Evolutionary conservation across 495 filamentous ascomycete species (phyloP), one percentile per base, ranked within the genome.

Genomic region (Tuber microsphaerosporum): DNA sequence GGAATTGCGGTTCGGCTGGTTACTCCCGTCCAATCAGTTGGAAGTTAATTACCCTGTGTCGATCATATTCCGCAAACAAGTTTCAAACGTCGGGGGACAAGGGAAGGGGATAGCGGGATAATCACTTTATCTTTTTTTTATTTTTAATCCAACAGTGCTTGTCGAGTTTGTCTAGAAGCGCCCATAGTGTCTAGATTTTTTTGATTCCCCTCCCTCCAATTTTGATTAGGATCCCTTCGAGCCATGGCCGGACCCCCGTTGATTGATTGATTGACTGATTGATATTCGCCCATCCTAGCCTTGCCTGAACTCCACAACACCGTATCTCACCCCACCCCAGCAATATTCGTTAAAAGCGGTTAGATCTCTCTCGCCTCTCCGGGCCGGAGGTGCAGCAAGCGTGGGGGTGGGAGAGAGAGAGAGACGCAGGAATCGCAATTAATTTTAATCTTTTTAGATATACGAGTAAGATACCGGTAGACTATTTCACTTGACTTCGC

Each of bases 371-470:
- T 31, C 51, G n/a, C 51, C 51, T 61, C 51, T 61, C 12, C 51
- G 51, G 51, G n/a, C n/a, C 51, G 51, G 51, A 61, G n/a, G 51
- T 61, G 51, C 51, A 61, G 51, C 51, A 61, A 5, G 51, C 51
- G 51, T 61, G n/a, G 22, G 51, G 51, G 51, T n/a, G 48, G 20
- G 8, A 1, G 48, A 6, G 20, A 51, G 46, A 42, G 45, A 46
- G 45, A 46, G 45, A 46, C 0, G 16, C 16, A 46, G n/a, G 51
- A 16, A 61, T 61, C n/a, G 51, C 51, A 61, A 61, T 31, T 9
- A 31, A 26, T 26, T 14, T 14, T 41, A 31, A 26, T 26, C 3
- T 14, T 31, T 16, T 26, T 1, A 61, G 51, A 61, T 61, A 61
- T 26, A 45, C 44, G 12, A 45, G 44, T 16, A 45, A 16, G 16